Evolutionary conservation across 164 flowering plant species (phyloP).

Genomic region (Umbellularia californica): DNA sequence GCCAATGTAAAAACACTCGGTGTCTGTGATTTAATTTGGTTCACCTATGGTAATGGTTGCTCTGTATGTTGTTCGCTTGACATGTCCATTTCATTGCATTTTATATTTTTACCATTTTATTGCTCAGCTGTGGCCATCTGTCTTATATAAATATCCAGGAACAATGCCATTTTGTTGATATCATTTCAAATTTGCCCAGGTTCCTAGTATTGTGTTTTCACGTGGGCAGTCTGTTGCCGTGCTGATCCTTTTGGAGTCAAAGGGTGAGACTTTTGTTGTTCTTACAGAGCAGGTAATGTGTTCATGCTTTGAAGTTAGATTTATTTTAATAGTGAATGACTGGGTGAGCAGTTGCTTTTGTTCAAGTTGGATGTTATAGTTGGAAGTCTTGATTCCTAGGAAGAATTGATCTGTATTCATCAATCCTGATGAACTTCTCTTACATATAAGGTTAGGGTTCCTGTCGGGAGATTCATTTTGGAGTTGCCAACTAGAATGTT

Average conservation of each 20-base stretch:
- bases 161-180: not conserved
- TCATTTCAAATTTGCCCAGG: conserved; percentile 39
- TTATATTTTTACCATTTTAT: no score
- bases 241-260: conserved; percentile 74
- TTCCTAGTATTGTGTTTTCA: conserved; percentile 95
- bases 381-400: not conserved
- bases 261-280: conserved; percentile 71
- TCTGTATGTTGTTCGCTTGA: no score
- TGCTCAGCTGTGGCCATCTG: no score
- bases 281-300: conserved; percentile 90
- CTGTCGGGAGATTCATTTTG: conserved; percentile 72
- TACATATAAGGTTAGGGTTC: conserved; percentile 70
- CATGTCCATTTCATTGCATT: no score
- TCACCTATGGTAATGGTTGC: no score
- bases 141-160: no score
- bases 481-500: conserved; percentile 99
- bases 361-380: not conserved
- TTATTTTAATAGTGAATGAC: not conserved
- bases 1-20: no score
- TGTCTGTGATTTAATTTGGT: no score
- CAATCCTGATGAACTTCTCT: not conserved
- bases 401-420: not conserved
- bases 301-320: not conserved
- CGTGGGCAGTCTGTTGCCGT: conserved; percentile 95
- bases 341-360: not conserved